Base-by-base conservation (phyloP, 2,329 filamentous ascomycete species). In the Pseudofabraea citricarpa region DNA sequence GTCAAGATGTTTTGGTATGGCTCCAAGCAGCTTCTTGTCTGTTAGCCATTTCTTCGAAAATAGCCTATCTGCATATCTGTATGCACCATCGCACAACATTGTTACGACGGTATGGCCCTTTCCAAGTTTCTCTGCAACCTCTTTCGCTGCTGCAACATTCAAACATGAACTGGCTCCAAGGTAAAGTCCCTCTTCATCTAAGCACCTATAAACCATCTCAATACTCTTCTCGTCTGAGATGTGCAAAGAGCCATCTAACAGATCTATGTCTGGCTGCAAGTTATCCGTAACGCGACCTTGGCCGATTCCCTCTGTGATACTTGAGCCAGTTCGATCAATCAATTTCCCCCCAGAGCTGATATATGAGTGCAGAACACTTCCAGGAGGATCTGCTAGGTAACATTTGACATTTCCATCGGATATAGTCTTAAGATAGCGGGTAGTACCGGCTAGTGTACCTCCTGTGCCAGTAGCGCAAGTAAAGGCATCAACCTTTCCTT, bases 211-310 rank as follows among this genome's bases (percentile, higher is more conserved):
- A 35, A 98, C 89, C 93, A 96, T 97, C 67, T 87, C 88, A 55
- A 98, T 91, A 58, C 83, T 94, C 78, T 95, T 90, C 71, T 93
- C 90, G 62, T 98, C 93, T 48, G 81, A 77, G 55, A 98, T 89
- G 62, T 83, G 75, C 57, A 98, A 60, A 26, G 89, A 88, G 46
- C 85, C 90, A 67, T 97, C 93, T 13, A 97, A 60, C 35, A 95
- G 73, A 48, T 76, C 84, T 45, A 98, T 77, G 59, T 98, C 93
- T 4, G 86, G 87, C 66, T 80, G 73, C 52, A 98, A 70, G 67
- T 98, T 98, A 61, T 95, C 88, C n/a, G 93, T 98, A 40, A 98
- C 79, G 41, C 93, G 85, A 27, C 93, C 93, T 71, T 97, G 93
- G 16, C 93, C 93, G 58, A 98, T 98, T 19, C 93, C 93, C 70